These are phyloP conservation scores for Rhynchospora tenuis DNA, from an alignment of 176 grass and related monocot genomes.

Conservation along the genomic window DNA sequence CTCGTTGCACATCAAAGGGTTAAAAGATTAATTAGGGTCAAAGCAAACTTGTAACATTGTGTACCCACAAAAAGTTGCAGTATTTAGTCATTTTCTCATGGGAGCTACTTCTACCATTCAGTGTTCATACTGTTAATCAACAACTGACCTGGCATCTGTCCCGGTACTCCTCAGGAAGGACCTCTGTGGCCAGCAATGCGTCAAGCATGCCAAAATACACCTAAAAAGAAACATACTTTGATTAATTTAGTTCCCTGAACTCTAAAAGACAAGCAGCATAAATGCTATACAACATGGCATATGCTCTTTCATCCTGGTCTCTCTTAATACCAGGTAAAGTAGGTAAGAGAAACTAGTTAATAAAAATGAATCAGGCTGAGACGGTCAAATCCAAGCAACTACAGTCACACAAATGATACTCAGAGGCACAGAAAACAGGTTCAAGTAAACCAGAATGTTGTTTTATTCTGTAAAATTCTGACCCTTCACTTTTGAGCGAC, in stretches of 20 bases:
- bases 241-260: background rate
- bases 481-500: background rate
- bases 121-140: background rate
- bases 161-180: conserved; percentile 85
- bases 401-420: background rate
- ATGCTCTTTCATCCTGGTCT: background rate
- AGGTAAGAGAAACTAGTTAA: background rate
- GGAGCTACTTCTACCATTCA: background rate
- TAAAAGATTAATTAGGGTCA: background rate
- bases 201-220: conserved; percentile 99
- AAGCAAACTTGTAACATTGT: conserved; percentile 10
- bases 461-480: background rate
- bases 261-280: no score
- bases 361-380: no score
- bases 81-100: background rate
- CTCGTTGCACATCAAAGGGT: background rate
- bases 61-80: background rate
- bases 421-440: background rate
- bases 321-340: background rate
- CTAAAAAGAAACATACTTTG: conserved; percentile 32
- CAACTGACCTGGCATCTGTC: conserved; percentile 81
- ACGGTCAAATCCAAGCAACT: background rate
- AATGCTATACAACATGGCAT: background rate
- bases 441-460: background rate
- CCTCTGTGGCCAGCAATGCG: conserved; percentile 89